A percentile compares a stretch with the other conserved stretches of the same genome.
phyloP scores from a whole-genome alignment of 768 basidiomycete genomes.

The Termitomyces sp. region DNA sequence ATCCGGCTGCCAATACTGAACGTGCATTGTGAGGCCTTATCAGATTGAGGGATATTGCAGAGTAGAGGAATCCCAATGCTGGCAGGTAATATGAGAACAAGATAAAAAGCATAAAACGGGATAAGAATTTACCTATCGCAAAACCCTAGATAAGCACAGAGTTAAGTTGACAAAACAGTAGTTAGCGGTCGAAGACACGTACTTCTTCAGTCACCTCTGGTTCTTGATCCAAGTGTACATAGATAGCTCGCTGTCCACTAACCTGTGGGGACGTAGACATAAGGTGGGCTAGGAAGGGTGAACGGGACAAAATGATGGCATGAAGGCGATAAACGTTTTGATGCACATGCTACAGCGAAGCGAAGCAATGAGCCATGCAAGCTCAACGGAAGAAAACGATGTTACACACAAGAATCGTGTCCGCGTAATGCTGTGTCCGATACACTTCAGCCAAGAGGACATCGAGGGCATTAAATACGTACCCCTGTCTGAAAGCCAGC shows the following conservation, averaged over 20 bases:
- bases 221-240: conserved; percentile 71
- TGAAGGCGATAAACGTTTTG: conserved; percentile 75
- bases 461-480: conserved; percentile 23
- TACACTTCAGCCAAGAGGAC: conserved; percentile 10
- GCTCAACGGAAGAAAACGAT: background rate
- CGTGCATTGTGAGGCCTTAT: conserved; percentile 78
- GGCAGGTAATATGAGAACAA: conserved; percentile 11
- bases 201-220: conserved; percentile 86
- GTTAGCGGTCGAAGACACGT: conserved; percentile 21
- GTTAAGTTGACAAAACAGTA: conserved; percentile 8
- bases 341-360: conserved; percentile 55
- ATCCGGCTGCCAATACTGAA: conserved; percentile 80
- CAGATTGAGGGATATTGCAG: conserved; percentile 60
- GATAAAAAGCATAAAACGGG: conserved; percentile 4
- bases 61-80: conserved; percentile 83
- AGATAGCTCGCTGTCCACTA: conserved; percentile 62
- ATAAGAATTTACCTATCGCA: conserved; percentile 53
- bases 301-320: conserved; percentile 82
- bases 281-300: conserved; percentile 82
- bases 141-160: conserved; percentile 47
- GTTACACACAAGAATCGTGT: conserved; percentile 66
- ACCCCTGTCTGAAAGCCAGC: conserved; percentile 81
- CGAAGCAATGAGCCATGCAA: conserved; percentile 4
- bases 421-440: conserved; percentile 66
- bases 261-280: conserved; percentile 78